Base-by-base conservation (phyloP, 768 basidiomycete genomes). In the Suillus decipiens region DNA sequence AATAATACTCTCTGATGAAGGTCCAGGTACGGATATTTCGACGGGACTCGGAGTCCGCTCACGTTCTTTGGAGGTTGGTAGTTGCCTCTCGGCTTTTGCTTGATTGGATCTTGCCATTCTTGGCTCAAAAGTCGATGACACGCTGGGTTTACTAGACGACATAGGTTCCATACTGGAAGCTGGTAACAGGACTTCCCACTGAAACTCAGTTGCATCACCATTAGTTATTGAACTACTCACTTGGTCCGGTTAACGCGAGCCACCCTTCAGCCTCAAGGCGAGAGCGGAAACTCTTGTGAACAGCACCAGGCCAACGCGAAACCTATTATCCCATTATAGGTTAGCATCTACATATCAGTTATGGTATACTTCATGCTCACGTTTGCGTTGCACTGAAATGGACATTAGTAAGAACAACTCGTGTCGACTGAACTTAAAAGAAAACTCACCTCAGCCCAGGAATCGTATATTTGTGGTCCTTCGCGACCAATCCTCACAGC, bases 401-500 rank as follows among this genome's bases (percentile, higher is more conserved):
- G 47, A 33, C 36, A 55, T 12, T 12, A 39, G 12, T 41, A 42
- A 69, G 17, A 39, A 54, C 3, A 11, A 24, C 45, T 36, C 6
- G 43, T 7, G 12, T 34, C 3, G 11, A n/a, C 34, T 7, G 48
- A 19, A 33, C 50, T 45, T 24, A 19, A 59, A 28, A 42, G 39
- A 22, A 15, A 19, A 71, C 79, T 62, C 66, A 85, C 89, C 76
- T 88, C 84, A 31, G 82, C 79, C 89, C 89, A 90, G 15, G 77
- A 80, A 1, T 72, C 68, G 56, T 87, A 89, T 17, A 90, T 81
- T 42, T 76, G 80, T 0, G 85, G 82, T 2, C 86, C 89, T 63
- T 82, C 76, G 33, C 85, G 76, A 2, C 89, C 89, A 43, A 79
- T 73, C 42, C 78, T 75, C 1, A 90, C 88, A 3, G 89, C 89